Evolutionary conservation across 192 early-diverging fungal species (phyloP).

Genomic region (Paraglomus brasilianum): DNA sequence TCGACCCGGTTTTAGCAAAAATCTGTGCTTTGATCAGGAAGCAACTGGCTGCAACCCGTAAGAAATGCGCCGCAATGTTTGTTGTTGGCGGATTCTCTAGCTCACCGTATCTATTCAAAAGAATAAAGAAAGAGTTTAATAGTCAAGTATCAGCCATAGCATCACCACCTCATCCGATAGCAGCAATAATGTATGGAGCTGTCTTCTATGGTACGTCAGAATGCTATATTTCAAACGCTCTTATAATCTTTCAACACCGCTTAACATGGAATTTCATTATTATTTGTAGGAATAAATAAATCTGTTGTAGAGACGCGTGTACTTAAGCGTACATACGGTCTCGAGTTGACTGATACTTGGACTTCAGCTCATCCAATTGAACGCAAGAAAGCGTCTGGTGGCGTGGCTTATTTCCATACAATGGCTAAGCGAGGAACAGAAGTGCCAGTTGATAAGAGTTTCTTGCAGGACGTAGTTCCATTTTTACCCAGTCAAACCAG

Average conservation of each 20-base stretch:
- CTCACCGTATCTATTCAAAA: slow-evolving; percentile 48
- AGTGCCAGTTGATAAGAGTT: background rate
- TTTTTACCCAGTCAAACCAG: slow-evolving; percentile 21
- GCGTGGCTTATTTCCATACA: slow-evolving; percentile 8
- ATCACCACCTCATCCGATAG: slow-evolving; percentile 50
- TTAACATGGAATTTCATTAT: no score
- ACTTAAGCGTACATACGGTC: slow-evolving; percentile 16
- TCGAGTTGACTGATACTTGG: slow-evolving; percentile 10
- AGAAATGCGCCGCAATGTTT: slow-evolving; percentile 48
- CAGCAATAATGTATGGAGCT: slow-evolving; percentile 55
- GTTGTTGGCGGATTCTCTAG: slow-evolving; percentile 59
- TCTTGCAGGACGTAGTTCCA: no score
- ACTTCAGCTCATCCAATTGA: background rate
- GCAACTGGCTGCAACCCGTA: slow-evolving; percentile 43
- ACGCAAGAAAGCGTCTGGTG: background rate
- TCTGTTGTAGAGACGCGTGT: background rate
- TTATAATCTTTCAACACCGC: no score
- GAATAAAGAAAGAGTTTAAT: slow-evolving; percentile 49
- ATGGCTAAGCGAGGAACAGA: slow-evolving; percentile 7
- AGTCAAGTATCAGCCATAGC: slow-evolving; percentile 45
- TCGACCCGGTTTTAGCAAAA: slow-evolving; percentile 54
- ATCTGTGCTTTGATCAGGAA: slow-evolving; percentile 51
- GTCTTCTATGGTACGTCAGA: slow-evolving; percentile 42
- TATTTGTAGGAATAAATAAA: slow-evolving; percentile 1
- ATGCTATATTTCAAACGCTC: background rate